A percentile compares a stretch with the other conserved stretches of the same genome.
Conservation (phyloP, 345 rosid species). For the Gossypium arboreum region DNA sequence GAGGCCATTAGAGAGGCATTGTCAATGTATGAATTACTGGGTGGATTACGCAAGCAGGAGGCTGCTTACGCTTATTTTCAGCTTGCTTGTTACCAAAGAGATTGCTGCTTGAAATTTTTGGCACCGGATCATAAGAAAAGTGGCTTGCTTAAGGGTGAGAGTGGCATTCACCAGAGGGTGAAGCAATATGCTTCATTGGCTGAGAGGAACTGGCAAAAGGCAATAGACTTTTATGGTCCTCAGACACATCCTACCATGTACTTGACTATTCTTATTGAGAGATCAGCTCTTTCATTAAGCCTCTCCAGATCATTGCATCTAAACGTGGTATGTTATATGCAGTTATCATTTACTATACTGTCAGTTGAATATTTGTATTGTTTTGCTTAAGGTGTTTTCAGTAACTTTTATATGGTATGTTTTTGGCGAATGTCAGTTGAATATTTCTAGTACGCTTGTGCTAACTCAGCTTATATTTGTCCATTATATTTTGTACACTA, state of each 20-base stretch:
- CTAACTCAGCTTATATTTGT: no score
- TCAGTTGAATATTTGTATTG: background rate
- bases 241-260: constrained; percentile 71
- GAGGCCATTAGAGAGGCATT: constrained; percentile 92
- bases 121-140: constrained; percentile 39
- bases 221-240: constrained; percentile 72
- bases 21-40: constrained; percentile 70
- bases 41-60: constrained; percentile 78
- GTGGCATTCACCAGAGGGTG: constrained; percentile 47
- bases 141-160: constrained; percentile 45
- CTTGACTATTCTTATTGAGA: constrained; percentile 64
- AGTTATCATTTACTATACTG: background rate
- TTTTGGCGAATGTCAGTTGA: no score
- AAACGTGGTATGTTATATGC: constrained; percentile 44
- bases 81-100: constrained; percentile 82
- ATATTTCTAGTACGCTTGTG: no score
- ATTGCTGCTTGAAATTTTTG: constrained; percentile 65
- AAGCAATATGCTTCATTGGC: constrained; percentile 84
- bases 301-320: constrained; percentile 54
- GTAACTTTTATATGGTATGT: background rate
- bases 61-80: constrained; percentile 82
- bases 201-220: constrained; percentile 81
- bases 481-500: no score
- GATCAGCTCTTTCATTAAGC: constrained; percentile 54
- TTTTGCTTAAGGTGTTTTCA: background rate